These are phyloP conservation scores for Spathaspora boniae DNA, from an alignment of 805 yeast species.

Conservation along the genomic window DNA sequence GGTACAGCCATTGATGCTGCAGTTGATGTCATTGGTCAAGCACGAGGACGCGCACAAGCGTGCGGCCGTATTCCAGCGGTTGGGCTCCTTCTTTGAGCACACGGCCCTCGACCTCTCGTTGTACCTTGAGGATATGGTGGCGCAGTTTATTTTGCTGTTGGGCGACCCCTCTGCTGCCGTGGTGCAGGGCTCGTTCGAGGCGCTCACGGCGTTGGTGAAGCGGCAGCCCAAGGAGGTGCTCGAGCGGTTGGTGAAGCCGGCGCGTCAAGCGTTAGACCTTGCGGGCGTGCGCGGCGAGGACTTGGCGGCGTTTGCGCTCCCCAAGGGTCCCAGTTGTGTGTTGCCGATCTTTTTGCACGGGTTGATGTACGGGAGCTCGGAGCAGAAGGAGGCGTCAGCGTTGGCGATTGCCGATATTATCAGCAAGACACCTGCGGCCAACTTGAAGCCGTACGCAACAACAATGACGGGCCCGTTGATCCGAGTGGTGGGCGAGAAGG, in stretches of 20 bases:
- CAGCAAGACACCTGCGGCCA: constrained; percentile 78
- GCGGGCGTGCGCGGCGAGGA: constrained; percentile 64
- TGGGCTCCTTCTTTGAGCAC: constrained; percentile 66
- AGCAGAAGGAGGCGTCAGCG: constrained; percentile 83
- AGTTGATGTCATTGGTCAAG: constrained; percentile 70
- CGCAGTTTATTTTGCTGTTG: constrained; percentile 64
- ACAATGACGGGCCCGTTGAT: constrained; percentile 95
- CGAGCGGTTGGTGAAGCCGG: constrained; percentile 77
- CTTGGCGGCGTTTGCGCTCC: constrained; percentile 67
- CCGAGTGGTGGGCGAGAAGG: constrained; percentile 96
- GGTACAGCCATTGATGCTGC: constrained; percentile 79
- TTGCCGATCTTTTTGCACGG: constrained; percentile 94
- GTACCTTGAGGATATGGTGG: constrained; percentile 72
- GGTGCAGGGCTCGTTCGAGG: constrained; percentile 61
- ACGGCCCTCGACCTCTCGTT: constrained; percentile 67
- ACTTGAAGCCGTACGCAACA: constrained; percentile 84
- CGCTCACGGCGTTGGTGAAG: constrained; percentile 64
- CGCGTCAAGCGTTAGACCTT: constrained; percentile 64
- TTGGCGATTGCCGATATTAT: constrained; percentile 84
- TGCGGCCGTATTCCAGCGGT: constrained; percentile 58
- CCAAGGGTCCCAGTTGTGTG: constrained; percentile 83
- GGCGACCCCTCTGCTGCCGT: constrained; percentile 65
- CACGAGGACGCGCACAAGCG: constrained; percentile 68
- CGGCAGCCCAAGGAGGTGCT: constrained; percentile 72
- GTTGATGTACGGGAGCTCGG: constrained; percentile 85